Conservation (phyloP, 1,139 yeast species). For the Hanseniaspora sp. region DNA sequence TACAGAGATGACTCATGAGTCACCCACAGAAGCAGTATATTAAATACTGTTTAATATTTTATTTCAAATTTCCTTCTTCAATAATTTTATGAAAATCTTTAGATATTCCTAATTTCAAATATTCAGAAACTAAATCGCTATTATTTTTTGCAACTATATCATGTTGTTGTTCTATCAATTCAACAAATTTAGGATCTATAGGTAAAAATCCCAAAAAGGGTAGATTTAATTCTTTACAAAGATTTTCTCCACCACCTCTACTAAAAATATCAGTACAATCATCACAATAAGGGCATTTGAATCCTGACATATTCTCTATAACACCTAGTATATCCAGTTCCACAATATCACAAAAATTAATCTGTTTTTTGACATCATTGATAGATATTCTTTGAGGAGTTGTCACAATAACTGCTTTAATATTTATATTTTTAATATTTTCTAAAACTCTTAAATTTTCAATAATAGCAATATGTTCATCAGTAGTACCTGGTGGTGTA, state of each 20-base stretch:
- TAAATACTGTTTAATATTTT: constrained; percentile 31
- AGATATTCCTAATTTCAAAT: constrained; percentile 33
- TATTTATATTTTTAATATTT: constrained; percentile 8
- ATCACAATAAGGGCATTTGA: constrained; percentile 84
- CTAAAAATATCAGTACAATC: constrained; percentile 88
- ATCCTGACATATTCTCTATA: constrained; percentile 95
- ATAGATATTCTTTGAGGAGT: constrained; percentile 93
- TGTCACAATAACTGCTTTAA: constrained; percentile 56
- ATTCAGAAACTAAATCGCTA: constrained; percentile 30
- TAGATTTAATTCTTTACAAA: constrained; percentile 51
- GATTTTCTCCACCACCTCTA: constrained; percentile 77
- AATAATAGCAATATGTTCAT: constrained; percentile 94
- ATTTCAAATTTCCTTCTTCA: constrained; percentile 32
- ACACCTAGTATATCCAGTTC: constrained; percentile 70
- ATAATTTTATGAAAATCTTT: constrained; percentile 45
- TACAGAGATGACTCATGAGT: too few relatives aligned
- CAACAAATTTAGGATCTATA: constrained; percentile 83
- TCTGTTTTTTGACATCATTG: constrained; percentile 86
- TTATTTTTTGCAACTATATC: constrained; percentile 12
- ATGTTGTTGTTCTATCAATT: constrained; percentile 47
- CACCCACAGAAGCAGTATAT: not conserved
- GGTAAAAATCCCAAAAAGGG: constrained; percentile 80
- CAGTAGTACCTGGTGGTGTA: constrained; percentile 98
- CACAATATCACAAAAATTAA: constrained; percentile 83
- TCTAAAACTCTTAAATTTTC: constrained; percentile 51